Base-by-base conservation (phyloP, 164 flowering plant genomes). In the Vitis rotundifolia region DNA sequence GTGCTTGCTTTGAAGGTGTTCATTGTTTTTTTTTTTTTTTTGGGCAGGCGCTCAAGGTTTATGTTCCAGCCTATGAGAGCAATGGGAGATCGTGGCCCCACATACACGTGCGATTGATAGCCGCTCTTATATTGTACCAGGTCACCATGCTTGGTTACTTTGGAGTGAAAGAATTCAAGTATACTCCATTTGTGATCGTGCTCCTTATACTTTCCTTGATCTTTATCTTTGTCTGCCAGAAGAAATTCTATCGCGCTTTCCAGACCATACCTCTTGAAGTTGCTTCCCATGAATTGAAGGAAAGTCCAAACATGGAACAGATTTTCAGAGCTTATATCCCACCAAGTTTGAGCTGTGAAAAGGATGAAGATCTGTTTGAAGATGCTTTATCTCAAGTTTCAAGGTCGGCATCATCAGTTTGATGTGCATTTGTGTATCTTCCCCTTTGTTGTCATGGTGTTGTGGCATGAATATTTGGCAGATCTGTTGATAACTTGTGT, bases 51-150 rank as follows among this genome's bases (percentile, higher is more conserved):
- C 84, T 93, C 50, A 95, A 91, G 79, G 98, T 95, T n/a, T 90
- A 85, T 63, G 94, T 93, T 68, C 99, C 99, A 14, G 54, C 87
- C 11, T 91, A 82, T 57, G 99, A 95, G 78, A 95, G 92, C 90
- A 78, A 93, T 56, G 99, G 98, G 56, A 83, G 84, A 66, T 89
- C 90, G 94, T 95, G 99, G 99, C 99, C 99, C 3, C 99, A 93
- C 84, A 80, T 95, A 48, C 84, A 84, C 60, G 56, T 51, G 9
- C 89, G 99, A 3, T 71, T 95, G 13, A 13, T 91, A 3, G 97
- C 93, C 9, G 72, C 97, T 49, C 77, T 95, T 57, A 14, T 93
- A 1, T 64, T 93, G 16, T 93, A 66, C 80, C 99, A 95, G 79
- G 61, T 86, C 9, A 87, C 97, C 50, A 91, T 93, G 97, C 26